phyloP scores from a whole-genome alignment of 2,329 filamentous ascomycete species.

The Fusarium cyanostomum region DNA sequence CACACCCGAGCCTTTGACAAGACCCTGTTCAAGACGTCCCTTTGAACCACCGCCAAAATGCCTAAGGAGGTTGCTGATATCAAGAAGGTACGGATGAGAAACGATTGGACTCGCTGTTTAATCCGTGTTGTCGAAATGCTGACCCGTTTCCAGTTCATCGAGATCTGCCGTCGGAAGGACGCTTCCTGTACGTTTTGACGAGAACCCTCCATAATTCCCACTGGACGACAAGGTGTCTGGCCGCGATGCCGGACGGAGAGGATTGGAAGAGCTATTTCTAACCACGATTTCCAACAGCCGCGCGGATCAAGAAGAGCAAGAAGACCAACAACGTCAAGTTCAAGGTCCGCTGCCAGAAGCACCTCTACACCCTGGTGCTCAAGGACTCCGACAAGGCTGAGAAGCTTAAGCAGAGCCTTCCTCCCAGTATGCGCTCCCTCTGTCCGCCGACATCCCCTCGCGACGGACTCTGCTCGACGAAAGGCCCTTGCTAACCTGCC shows the following conservation, averaged over 20 bases:
- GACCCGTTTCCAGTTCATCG: slow-evolving; percentile 82
- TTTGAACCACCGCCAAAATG: slow-evolving; percentile 77
- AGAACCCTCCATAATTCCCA: slow-evolving; percentile 6
- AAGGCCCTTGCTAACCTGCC: slow-evolving; percentile 20
- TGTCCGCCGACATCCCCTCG: slow-evolving; percentile 1
- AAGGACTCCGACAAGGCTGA: slow-evolving; percentile 99
- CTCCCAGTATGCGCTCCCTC: slow-evolving; percentile 78
- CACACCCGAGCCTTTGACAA: slow-evolving; percentile 40
- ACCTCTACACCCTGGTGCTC: slow-evolving; percentile 97
- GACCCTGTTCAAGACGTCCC: slow-evolving; percentile 41
- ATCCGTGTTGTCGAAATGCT: slow-evolving; percentile 40
- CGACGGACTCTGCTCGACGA: not conserved
- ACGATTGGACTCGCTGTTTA: not conserved
- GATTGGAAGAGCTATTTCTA: slow-evolving; percentile 38
- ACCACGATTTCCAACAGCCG: slow-evolving; percentile 63
- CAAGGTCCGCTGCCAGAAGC: slow-evolving; percentile 98
- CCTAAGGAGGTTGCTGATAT: slow-evolving; percentile 98
- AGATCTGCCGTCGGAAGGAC: slow-evolving; percentile 99
- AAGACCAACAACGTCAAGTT: slow-evolving; percentile 96
- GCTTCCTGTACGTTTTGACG: slow-evolving; percentile 85
- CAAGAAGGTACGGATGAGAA: slow-evolving; percentile 72
- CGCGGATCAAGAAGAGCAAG: slow-evolving; percentile 96
- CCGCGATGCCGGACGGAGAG: slow-evolving; percentile 16
- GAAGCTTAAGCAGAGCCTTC: slow-evolving; percentile 99
- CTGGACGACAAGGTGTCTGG: slow-evolving; percentile 2